Conservation (phyloP, 2,329 filamentous ascomycete species). For the Botrytis sinoallii region DNA sequence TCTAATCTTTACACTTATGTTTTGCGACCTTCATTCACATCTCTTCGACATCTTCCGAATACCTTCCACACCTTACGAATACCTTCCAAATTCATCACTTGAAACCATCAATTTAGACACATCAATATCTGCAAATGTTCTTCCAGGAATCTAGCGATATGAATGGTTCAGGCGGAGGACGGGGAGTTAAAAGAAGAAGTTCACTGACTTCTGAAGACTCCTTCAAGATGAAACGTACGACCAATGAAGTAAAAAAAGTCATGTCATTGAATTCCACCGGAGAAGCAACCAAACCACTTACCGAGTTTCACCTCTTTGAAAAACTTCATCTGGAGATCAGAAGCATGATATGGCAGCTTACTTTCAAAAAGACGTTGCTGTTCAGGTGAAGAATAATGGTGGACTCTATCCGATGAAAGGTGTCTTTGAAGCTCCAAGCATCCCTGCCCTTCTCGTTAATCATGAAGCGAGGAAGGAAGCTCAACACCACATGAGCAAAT, state of each 20-base stretch:
- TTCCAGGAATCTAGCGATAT: neutral
- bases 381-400: neutral
- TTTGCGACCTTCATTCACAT: neutral
- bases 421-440: neutral
- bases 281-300: neutral
- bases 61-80: neutral
- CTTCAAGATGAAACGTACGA: neutral
- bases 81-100: neutral
- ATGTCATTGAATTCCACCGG: fast-evolving
- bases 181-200: neutral
- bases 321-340: neutral
- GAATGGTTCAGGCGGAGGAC: neutral
- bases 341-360: neutral
- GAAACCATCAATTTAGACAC: neutral
- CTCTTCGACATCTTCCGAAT: neutral
- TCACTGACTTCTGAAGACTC: neutral
- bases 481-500: neutral
- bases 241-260: neutral
- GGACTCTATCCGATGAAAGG: neutral
- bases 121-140: neutral
- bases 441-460: neutral
- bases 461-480: neutral
- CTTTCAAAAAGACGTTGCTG: neutral
- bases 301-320: neutral
- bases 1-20: neutral